Percentiles rank a stretch among this genome's conserved stretches.
Conservation (phyloP, 2,329 filamentous ascomycete genomes). For the Trichoderma harzianum region DNA sequence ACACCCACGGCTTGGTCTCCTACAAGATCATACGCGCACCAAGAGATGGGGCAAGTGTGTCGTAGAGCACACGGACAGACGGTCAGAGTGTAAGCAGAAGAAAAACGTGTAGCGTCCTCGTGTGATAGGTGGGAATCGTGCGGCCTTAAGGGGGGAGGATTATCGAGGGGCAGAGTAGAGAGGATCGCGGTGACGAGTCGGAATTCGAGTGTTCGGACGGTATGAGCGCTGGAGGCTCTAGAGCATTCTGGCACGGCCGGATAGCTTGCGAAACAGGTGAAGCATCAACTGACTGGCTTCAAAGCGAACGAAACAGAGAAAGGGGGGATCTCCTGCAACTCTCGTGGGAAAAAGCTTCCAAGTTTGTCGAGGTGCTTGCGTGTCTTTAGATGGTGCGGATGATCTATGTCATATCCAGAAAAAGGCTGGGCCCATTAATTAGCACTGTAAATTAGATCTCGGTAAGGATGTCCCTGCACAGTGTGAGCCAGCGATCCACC, state of each 20-base stretch:
- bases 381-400: constrained; percentile 16
- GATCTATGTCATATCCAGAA: constrained; percentile 18
- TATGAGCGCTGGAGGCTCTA: not conserved
- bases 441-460: constrained; percentile 13
- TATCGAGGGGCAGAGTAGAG: constrained; percentile 3
- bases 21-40: constrained; percentile 29
- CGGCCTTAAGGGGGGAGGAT: constrained; percentile 1
- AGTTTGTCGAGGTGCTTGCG: constrained; percentile 14
- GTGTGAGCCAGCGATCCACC: constrained; percentile 10
- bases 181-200: constrained; percentile 14
- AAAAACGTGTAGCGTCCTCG: not conserved
- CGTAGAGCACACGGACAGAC: not conserved
- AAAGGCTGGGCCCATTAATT: not conserved
- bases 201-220: not conserved
- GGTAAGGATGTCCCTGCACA: not conserved
- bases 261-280: not conserved
- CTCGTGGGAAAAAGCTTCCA: not conserved
- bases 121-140: not conserved
- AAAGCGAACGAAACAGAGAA: not conserved
- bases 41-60: not conserved
- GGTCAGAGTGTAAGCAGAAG: not conserved
- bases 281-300: not conserved
- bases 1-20: constrained; percentile 31
- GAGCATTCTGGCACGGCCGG: constrained; percentile 2
- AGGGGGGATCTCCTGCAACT: not conserved